Conservation (phyloP, 441 rosid species). For the Viola pubescens region DNA sequence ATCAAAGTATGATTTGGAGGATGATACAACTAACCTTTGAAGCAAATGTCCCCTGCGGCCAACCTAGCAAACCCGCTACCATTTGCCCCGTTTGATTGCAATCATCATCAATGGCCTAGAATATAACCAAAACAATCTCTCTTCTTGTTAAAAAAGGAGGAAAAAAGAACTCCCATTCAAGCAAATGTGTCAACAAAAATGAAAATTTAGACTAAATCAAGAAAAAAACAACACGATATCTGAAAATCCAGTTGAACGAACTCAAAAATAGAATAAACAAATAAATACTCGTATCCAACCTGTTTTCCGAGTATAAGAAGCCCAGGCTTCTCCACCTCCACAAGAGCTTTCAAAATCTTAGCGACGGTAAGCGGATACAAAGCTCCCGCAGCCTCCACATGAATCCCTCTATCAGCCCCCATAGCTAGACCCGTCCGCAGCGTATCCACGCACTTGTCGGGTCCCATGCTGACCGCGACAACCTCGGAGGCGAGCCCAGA, state of each 20-base stretch:
- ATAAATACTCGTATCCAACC: slow-evolving; percentile 28
- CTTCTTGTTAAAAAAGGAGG: neutral
- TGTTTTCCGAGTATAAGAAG: slow-evolving; percentile 76
- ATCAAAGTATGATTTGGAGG: neutral
- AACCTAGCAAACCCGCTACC: slow-evolving; percentile 86
- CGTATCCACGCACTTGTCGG: slow-evolving; percentile 64
- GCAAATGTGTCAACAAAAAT: neutral
- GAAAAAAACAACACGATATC: slow-evolving; percentile 4
- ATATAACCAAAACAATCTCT: too few species aligned
- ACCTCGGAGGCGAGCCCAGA: slow-evolving; percentile 77
- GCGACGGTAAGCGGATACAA: slow-evolving; percentile 68
- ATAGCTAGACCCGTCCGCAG: slow-evolving; percentile 89
- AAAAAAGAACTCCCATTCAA: neutral
- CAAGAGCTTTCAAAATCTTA: slow-evolving; percentile 66
- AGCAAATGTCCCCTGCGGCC: slow-evolving; percentile 97
- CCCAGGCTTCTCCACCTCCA: slow-evolving; percentile 70
- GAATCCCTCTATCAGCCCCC: slow-evolving; percentile 93
- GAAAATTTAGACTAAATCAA: too few species aligned
- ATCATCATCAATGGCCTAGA: slow-evolving; percentile 91
- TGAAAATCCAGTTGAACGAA: neutral
- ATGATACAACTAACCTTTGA: slow-evolving; percentile 54
- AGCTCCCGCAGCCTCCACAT: slow-evolving; percentile 39
- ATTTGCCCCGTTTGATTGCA: slow-evolving; percentile 98
- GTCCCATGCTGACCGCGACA: slow-evolving; percentile 70
- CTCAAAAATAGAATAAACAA: neutral